These are phyloP conservation scores for Ceratocystis colombiana DNA, from an alignment of 2,329 filamentous ascomycete species.

Conservation along the genomic window DNA sequence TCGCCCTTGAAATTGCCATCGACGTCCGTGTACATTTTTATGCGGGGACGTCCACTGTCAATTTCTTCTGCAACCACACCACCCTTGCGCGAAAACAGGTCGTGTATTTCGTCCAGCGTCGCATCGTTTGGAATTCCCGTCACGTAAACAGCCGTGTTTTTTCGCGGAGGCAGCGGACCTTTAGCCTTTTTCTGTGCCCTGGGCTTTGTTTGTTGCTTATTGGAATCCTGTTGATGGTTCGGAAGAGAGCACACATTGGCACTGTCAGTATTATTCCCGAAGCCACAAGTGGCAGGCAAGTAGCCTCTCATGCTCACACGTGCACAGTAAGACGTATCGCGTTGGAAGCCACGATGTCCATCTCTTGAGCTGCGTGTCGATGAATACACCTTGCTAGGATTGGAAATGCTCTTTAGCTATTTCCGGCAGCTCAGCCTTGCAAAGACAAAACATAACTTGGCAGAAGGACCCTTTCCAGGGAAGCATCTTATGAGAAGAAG, in stretches of 20 bases:
- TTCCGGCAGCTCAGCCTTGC: neutral
- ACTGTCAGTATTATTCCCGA: slow-evolving; percentile 24
- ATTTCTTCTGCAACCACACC: slow-evolving; percentile 92
- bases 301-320: neutral
- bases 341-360: neutral
- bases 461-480: neutral
- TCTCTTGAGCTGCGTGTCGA: slow-evolving; percentile 8
- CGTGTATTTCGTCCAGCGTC: slow-evolving; percentile 67
- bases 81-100: slow-evolving; percentile 72
- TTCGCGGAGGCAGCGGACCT: slow-evolving; percentile 42
- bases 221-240: slow-evolving; percentile 20
- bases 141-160: slow-evolving; percentile 88
- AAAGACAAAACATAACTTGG: neutral
- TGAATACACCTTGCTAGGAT: neutral
- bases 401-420: neutral
- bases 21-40: slow-evolving; percentile 84
- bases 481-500: neutral
- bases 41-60: slow-evolving; percentile 73
- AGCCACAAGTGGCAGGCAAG: slow-evolving; percentile 12
- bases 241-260: slow-evolving; percentile 19
- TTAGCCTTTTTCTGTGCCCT: slow-evolving; percentile 41
- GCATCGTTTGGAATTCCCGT: slow-evolving; percentile 75
- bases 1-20: slow-evolving; percentile 85
- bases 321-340: neutral
- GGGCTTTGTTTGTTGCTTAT: slow-evolving; percentile 25